A percentile compares a stretch with the other conserved stretches of the same genome.
Evolutionary conservation across 805 yeast genomes (phyloP).

Genomic region (Candida multigemmis): DNA sequence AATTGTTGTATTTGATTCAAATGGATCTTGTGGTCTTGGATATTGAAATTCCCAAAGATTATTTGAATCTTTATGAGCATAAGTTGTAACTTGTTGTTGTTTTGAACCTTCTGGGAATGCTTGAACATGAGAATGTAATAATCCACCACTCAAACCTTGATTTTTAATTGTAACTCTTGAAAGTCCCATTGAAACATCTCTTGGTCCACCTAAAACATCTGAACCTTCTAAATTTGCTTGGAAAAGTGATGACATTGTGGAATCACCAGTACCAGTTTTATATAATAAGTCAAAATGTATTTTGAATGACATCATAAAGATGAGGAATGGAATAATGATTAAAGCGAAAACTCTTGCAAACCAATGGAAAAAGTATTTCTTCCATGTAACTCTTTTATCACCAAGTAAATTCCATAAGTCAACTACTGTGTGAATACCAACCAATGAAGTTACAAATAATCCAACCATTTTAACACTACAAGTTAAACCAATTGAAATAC

Average conservation of each 20-base stretch:
- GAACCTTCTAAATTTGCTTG: constrained; percentile 70
- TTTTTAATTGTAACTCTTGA: constrained; percentile 30
- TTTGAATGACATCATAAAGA: constrained; percentile 62
- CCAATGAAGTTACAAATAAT: constrained; percentile 74
- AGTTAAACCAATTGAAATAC: constrained; percentile 80
- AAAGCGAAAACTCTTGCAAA: constrained; percentile 53
- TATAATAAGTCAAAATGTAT: constrained; percentile 66
- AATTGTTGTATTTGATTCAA: constrained; percentile 18
- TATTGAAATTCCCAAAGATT: constrained; percentile 41
- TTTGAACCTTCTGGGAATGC: constrained; percentile 38
- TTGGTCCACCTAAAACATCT: constrained; percentile 54
- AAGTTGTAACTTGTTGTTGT: constrained; percentile 40
- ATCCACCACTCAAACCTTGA: constrained; percentile 36
- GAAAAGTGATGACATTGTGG: constrained; percentile 70
- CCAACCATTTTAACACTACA: constrained; percentile 97
- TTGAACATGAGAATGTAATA: constrained; percentile 39
- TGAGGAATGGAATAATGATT: constrained; percentile 51
- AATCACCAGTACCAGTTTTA: constrained; percentile 76
- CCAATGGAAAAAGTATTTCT: constrained; percentile 54
- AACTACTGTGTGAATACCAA: constrained; percentile 82
- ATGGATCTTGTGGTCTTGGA: constrained; percentile 26
- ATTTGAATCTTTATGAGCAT: constrained; percentile 37
- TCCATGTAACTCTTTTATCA: constrained; percentile 46
- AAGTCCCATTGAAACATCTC: constrained; percentile 54
- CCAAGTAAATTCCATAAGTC: constrained; percentile 85